Conservation (phyloP, 1,284 basidiomycete genomes). For the Volvariella surrecta region DNA sequence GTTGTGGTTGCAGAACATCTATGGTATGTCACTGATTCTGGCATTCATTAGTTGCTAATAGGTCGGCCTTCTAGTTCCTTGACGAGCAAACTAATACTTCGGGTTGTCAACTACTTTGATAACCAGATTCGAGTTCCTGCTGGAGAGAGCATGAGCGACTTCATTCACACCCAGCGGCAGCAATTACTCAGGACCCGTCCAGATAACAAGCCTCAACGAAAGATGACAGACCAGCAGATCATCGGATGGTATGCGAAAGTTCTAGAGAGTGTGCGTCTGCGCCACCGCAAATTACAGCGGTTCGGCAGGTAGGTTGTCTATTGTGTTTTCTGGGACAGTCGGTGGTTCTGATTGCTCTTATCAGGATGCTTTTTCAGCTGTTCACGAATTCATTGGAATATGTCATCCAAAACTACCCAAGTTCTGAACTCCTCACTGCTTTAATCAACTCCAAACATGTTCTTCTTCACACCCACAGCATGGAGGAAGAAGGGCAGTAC, state of each 20-base stretch:
- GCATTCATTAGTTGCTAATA: no score
- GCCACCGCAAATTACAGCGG: constrained; percentile 91
- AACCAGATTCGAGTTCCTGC: constrained; percentile 82
- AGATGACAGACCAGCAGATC: constrained; percentile 78
- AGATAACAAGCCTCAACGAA: constrained; percentile 17
- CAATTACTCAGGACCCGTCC: constrained; percentile 12
- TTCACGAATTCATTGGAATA: constrained; percentile 98
- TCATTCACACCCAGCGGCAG: constrained; percentile 14
- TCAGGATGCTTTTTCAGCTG: constrained; percentile 44
- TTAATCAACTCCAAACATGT: constrained; percentile 89
- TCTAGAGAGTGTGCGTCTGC: constrained; percentile 86
- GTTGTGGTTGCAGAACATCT: constrained; percentile 90
- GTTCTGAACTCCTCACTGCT: constrained; percentile 75
- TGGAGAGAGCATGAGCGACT: constrained; percentile 22
- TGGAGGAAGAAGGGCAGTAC: constrained; percentile 92
- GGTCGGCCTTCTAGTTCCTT: constrained; percentile 52
- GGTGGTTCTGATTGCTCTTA: constrained; percentile 1
- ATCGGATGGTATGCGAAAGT: constrained; percentile 90
- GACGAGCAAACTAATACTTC: constrained; percentile 84
- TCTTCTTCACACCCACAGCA: constrained; percentile 86
- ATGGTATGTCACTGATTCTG: no score
- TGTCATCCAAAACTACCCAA: constrained; percentile 69
- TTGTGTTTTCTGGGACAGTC: background rate
- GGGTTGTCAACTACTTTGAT: constrained; percentile 91
- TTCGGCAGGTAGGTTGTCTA: constrained; percentile 66